Evolutionary conservation across 352 stramenopile species (phyloP), one percentile per base, ranked within the genome.

Genomic region (Globisporangium spiculum): DNA sequence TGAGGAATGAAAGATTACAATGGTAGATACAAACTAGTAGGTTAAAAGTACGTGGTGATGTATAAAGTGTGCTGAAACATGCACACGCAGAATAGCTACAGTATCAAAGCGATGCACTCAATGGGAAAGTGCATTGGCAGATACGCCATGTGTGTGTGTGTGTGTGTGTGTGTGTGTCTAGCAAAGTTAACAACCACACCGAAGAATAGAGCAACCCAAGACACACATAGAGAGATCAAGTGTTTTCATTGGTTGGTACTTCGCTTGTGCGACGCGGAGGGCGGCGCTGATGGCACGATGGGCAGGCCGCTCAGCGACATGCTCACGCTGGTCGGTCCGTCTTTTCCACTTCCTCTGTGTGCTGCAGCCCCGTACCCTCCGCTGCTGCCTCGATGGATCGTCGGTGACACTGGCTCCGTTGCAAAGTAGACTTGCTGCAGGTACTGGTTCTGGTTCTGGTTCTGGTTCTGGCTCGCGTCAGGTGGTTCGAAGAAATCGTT

Each of bases 241-340:
- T 27, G 30, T 46, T 48, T 6, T 59, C 54, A 60, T 32, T 69
- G 65, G n/a, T 60, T 54, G 18, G 9, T 44, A 44, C 36, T 44
- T 14, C 56, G 66, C 41, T 70, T 70, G 38, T n/a, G 26, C 14
- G 38, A 41, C 58, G 46, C 24, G 26, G 72, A 54, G 6, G 58
- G 67, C 55, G 71, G 72, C 3, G 73, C 73, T 26, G 74, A 69
- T 3, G 76, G 74, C 20, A 78, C 67, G 8, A 89, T 56, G 7
- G 76, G 67, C 64, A 88, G 72, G n/a, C 81, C 81, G 53, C 71
- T 86, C 24, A 91, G 72, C 46, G 75, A 77, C 83, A 91, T 91
- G 63, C 78, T 88, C 57, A 85, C 64, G 22, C 62, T 74, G 8
- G 72, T 48, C 16, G 30, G 53, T 58, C 53, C 61, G 30, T 32